Evolutionary conservation across 2,329 filamentous ascomycete species (phyloP).

Genomic region (Ceratocystis colombiana): DNA sequence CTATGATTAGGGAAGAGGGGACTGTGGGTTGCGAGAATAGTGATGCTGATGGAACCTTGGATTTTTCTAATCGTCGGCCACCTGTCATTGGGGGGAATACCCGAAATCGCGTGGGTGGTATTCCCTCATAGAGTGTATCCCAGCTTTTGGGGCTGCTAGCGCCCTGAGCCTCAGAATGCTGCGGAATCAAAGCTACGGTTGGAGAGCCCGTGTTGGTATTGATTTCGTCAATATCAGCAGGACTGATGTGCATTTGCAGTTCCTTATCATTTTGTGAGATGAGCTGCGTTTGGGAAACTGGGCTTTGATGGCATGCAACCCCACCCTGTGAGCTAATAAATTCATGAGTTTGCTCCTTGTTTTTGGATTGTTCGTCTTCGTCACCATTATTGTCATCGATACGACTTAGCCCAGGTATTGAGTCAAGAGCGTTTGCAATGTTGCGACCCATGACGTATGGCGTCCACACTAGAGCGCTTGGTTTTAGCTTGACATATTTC

Average conservation of each 20-base stretch:
- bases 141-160: conserved; percentile 33
- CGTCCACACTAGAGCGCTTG: conserved; percentile 78
- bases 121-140: conserved; percentile 42
- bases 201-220: conserved; percentile 19
- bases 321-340: conserved; percentile 26
- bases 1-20: not conserved
- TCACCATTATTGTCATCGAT: conserved; percentile 60
- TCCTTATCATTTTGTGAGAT: conserved; percentile 15
- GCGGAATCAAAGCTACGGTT: conserved; percentile 16
- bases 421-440: conserved; percentile 72
- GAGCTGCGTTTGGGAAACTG: not conserved
- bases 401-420: conserved; percentile 69
- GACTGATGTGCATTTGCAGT: conserved; percentile 12
- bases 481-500: conserved; percentile 73
- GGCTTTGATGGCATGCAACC: not conserved
- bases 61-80: conserved; percentile 40
- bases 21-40: too few species aligned
- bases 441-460: conserved; percentile 92
- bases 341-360: not conserved
- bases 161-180: conserved; percentile 32
- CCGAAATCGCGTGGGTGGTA: conserved; percentile 64
- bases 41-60: conserved; percentile 23
- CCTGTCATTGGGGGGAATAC: conserved; percentile 59
- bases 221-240: conserved; percentile 9
- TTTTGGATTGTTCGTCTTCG: conserved; percentile 29